Evolutionary conservation across 148 eudicot species (phyloP).

Genomic region (Chenopodium suecicum): DNA sequence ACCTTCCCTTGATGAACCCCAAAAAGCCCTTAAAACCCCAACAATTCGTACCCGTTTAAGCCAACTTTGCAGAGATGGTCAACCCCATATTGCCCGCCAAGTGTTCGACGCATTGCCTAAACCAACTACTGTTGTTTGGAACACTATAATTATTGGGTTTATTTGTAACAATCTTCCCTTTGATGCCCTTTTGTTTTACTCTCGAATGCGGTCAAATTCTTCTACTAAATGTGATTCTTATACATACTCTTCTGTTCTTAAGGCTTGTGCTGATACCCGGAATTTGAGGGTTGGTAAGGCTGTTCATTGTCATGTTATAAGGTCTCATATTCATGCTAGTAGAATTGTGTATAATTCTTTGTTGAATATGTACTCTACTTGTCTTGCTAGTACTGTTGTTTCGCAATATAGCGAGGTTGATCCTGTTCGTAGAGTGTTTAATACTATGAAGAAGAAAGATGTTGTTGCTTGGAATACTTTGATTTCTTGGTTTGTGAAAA

Average conservation of each 20-base stretch:
- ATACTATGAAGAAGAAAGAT: constrained; percentile 55
- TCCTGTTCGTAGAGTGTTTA: constrained; percentile 59
- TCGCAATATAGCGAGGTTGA: constrained; percentile 32
- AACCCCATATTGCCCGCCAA: constrained; percentile 67
- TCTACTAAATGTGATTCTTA: constrained; percentile 51
- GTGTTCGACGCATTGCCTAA: constrained; percentile 76
- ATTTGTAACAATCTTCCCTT: constrained; percentile 69
- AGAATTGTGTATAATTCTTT: constrained; percentile 81
- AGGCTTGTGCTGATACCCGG: constrained; percentile 80
- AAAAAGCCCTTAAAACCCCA: constrained; percentile 41
- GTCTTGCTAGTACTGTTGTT: constrained; percentile 30
- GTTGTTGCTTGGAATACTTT: constrained; percentile 77
- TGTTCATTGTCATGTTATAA: constrained; percentile 70
- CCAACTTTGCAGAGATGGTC: constrained; percentile 62
- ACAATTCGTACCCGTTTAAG: constrained; percentile 69
- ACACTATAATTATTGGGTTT: constrained; percentile 81
- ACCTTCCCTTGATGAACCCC: constrained; percentile 25
- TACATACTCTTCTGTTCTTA: constrained; percentile 78
- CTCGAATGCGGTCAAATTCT: constrained; percentile 41
- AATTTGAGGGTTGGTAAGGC: constrained; percentile 60
- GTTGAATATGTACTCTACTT: constrained; percentile 76
- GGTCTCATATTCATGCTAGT: constrained; percentile 53
- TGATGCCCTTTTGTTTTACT: constrained; percentile 60
- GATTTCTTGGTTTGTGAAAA: constrained; percentile 69
- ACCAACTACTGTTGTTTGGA: constrained; percentile 84